phyloP scores from a whole-genome alignment of 148 eudicot species.

The Rhododendron simsii region DNA sequence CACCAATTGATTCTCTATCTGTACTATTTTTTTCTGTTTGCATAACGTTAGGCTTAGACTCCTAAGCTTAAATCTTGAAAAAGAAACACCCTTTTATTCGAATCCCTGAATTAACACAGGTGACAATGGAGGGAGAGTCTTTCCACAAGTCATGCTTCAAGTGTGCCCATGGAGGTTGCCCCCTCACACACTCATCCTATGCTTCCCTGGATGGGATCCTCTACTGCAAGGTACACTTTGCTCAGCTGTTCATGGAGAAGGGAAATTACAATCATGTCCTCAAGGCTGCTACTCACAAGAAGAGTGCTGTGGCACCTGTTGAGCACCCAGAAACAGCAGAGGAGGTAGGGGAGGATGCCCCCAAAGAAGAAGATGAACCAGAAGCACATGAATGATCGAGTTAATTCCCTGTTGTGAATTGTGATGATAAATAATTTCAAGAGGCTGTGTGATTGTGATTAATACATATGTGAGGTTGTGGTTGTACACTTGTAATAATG shows the following conservation, averaged over 20 bases:
- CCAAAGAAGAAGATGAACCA: constrained; percentile 1
- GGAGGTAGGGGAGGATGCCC: not conserved
- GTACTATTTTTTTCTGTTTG: not conserved
- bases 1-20: no score
- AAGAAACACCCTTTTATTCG: not conserved
- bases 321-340: constrained; percentile 10
- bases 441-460: not conserved
- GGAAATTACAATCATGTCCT: constrained; percentile 75
- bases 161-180: constrained; percentile 93
- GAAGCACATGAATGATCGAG: not conserved
- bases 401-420: not conserved
- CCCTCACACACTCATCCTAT: constrained; percentile 85
- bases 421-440: not conserved
- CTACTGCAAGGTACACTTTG: constrained; percentile 84
- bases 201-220: constrained; percentile 89
- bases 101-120: constrained; percentile 32
- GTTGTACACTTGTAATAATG: not conserved
- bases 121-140: constrained; percentile 86
- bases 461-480: not conserved
- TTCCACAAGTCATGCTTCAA: constrained; percentile 91
- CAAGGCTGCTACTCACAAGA: constrained; percentile 54
- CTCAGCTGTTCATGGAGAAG: constrained; percentile 91
- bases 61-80: not conserved
- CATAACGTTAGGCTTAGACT: not conserved
- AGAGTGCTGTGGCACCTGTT: constrained; percentile 18